Base-by-base conservation (phyloP, 345 rosid genomes). In the Cochlearia excelsa region DNA sequence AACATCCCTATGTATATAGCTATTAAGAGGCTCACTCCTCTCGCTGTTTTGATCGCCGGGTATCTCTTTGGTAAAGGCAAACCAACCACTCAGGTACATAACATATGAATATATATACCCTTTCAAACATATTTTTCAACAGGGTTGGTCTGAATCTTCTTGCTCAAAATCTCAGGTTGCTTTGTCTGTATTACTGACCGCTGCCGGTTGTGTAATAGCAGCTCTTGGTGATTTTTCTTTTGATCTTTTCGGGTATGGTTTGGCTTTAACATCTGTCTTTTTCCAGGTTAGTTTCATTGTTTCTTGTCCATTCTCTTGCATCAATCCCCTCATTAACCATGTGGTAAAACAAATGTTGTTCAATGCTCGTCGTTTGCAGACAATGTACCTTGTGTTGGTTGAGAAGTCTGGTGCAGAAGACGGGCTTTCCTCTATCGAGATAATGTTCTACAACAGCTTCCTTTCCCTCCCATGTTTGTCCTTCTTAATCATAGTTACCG, bases 1-100 rank as follows among this genome's bases (percentile, higher is more conserved):
- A 93, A 93, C 52, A 93, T 93, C 57, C 95, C 99, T 1, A 93
- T 93, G 99, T 93, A 93, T 74, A 93, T 93, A 23, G 99, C 99
- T 6, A 88, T 89, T 29, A 93, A 93, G 81, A 82, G 99, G 63
- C 95, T 93, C 67, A 86, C 95, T 3, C 99, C 99, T 1, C 94
- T 89, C 43, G 90, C 97, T 38, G 95, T 89, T 39, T 78, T 93
- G 46, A 54, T 86, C 35, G 83, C 94, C 7, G 97, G 97, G 26
- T 57, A 70, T 58, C 73, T 80, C 34, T 81, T 82, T 11, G 94
- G 97, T 45, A 93, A 85, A 65, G 94, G 81, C 57, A 81, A 74
- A 55, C 99, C 99, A 55, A 74, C 95, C 34, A 64, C 76, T 54
- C 95, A 85, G 94, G 99, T 86, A 33, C 54, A 59, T 49, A 37